These are phyloP conservation scores for Polytolypa hystricis DNA, from an alignment of 2,329 filamentous ascomycete species.

Conservation along the genomic window DNA sequence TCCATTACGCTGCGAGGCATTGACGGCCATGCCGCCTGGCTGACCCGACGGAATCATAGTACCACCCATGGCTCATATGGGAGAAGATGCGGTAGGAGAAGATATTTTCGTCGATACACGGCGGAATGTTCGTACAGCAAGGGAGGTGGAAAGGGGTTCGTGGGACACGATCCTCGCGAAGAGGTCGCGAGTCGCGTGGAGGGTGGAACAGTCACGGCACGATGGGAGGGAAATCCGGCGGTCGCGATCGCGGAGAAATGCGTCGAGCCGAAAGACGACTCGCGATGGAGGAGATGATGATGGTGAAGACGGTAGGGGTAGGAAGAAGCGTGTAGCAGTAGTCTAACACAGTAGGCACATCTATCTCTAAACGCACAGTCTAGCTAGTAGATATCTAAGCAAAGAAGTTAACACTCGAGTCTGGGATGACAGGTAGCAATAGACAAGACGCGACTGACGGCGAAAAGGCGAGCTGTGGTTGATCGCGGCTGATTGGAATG, in stretches of 20 bases:
- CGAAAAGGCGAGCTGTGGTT: too few relatives aligned
- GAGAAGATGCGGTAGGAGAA: background rate
- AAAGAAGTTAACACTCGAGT: slow-evolving; percentile 5
- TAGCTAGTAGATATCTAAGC: background rate
- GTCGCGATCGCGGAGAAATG: background rate
- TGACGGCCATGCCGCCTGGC: slow-evolving; percentile 7
- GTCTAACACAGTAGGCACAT: background rate
- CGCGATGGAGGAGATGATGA: background rate
- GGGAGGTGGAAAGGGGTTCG: too few relatives aligned
- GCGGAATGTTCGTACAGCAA: too few relatives aligned
- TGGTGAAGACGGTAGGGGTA: slow-evolving; percentile 1
- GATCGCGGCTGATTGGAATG: too few relatives aligned
- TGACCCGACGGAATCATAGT: slow-evolving; percentile 8
- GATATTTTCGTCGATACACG: too few relatives aligned
- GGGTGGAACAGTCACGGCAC: too few relatives aligned
- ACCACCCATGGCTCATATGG: background rate
- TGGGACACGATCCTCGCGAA: slow-evolving; percentile 11
- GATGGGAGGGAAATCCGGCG: background rate
- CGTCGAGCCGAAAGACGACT: background rate
- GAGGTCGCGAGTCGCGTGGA: slow-evolving; percentile 7
- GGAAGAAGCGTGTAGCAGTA: slow-evolving; percentile 3
- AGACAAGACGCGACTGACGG: background rate
- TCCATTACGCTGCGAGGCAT: slow-evolving; percentile 7
- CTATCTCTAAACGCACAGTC: background rate
- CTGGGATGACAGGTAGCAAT: background rate